Base-by-base conservation (phyloP, 768 basidiomycete genomes). In the Mycena belliarum region DNA sequence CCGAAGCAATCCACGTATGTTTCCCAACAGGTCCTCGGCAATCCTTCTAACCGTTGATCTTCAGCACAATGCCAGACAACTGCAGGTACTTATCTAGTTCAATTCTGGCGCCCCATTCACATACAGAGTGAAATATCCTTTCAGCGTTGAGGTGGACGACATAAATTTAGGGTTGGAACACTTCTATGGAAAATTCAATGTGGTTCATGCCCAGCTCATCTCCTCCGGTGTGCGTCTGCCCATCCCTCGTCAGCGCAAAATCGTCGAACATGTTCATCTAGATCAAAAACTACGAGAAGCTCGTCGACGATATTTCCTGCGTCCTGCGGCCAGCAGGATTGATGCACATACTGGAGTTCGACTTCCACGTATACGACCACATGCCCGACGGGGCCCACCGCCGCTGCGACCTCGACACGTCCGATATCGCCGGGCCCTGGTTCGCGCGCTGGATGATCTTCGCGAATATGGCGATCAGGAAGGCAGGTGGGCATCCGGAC, bases 121-220 rank as follows among this genome's bases (percentile, higher is more conserved):
- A 60, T 51, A n/a, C n/a, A n/a, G n/a, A 18, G 24, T 52, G 21
- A 57, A 33, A 15, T 41, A 14, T 16, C 12, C 29, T 6, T 45
- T 26, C 61, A 91, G 89, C 76, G 89, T 86, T 65, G 90, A 93
- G 70, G 81, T 91, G 8, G 91, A 92, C 68, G 91, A 93, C 68
- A 85, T 92, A 68, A 93, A 93, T 72, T 82, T 91, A 18, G 90
- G 91, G 4, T 74, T 93, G 23, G 88, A 91, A 63, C 91, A 93
- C 72, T 91, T 85, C 69, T 89, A 87, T 65, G 85, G 85, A 10
- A 80, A 86, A 57, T 92, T 91, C 72, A 81, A 92, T 65, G 86
- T 87, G 16, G 87, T 88, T 0, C 89, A 91, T 66, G 81, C 82
- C 29, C 84, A 86, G 21, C 79, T 91, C 33, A 80, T 92, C 55